Evolutionary conservation across 2,329 filamentous ascomycete species (phyloP).

Genomic region (Hirsutella minnesotensis): DNA sequence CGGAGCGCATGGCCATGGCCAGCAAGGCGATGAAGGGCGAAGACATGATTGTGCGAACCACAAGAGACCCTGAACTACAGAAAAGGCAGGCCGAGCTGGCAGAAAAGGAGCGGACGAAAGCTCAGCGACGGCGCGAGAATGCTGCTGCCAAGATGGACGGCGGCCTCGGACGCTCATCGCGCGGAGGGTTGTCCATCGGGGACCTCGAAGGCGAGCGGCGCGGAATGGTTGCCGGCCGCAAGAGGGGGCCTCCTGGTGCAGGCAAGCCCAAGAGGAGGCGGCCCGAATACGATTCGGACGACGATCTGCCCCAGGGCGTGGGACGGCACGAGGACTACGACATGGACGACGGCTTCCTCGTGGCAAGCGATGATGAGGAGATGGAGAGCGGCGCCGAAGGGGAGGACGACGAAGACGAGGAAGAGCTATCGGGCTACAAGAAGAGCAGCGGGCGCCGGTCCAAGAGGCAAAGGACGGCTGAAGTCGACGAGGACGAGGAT

Average conservation of each 20-base stretch:
- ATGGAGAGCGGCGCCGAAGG: constrained; percentile 49
- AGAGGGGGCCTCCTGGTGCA: constrained; percentile 38
- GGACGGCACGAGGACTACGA: constrained; percentile 65
- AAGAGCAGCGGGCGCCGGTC: constrained; percentile 34
- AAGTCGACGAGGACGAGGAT: constrained; percentile 36
- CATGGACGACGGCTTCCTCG: constrained; percentile 68
- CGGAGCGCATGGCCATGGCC: constrained; percentile 53
- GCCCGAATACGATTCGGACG: constrained; percentile 65
- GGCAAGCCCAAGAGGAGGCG: constrained; percentile 40
- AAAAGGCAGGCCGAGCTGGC: constrained; percentile 62
- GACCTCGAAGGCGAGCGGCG: constrained; percentile 62
- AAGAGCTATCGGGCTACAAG: constrained; percentile 38
- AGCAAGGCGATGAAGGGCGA: constrained; percentile 43
- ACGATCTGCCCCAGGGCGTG: constrained; percentile 51
- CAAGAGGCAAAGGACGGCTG: constrained; percentile 40
- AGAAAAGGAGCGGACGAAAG: constrained; percentile 61
- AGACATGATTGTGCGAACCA: constrained; percentile 58
- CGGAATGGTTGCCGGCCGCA: constrained; percentile 36
- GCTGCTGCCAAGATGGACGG: constrained; percentile 53
- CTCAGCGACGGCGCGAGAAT: constrained; percentile 54
- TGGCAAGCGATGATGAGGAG: constrained; percentile 61
- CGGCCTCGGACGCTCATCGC: constrained; percentile 36
- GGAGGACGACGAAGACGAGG: constrained; percentile 54
- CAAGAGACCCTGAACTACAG: constrained; percentile 63
- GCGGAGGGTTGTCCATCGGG: constrained; percentile 51